These are phyloP conservation scores for Fusarium camptoceras DNA, from an alignment of 2,329 filamentous ascomycete species.

Conservation along the genomic window DNA sequence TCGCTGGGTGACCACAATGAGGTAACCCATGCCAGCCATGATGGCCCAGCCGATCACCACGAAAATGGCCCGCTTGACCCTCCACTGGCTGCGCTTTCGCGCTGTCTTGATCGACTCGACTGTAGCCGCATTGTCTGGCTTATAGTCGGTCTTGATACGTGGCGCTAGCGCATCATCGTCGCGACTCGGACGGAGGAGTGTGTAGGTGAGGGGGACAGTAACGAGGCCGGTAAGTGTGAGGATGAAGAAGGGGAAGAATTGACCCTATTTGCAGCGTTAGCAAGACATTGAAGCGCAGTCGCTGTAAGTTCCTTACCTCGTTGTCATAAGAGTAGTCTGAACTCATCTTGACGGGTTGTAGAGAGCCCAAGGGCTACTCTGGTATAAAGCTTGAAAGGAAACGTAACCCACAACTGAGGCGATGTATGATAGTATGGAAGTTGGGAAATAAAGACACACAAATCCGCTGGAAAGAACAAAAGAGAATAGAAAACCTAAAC, in stretches of 20 bases:
- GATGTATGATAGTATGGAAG: conserved; percentile 11
- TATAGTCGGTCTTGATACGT: conserved; percentile 84
- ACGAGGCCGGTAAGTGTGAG: conserved; percentile 88
- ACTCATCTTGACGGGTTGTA: conserved; percentile 72
- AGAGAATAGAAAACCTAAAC: conserved; percentile 14
- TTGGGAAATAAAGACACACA: conserved; percentile 23
- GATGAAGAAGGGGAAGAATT: conserved; percentile 99
- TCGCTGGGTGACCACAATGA: conserved; percentile 83
- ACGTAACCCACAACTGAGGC: conserved; percentile 31
- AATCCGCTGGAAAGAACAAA: conserved; percentile 17
- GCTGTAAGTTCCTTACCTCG: conserved; percentile 64
- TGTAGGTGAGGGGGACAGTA: conserved; percentile 91
- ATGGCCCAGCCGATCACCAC: conserved; percentile 82
- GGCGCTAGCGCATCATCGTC: conserved; percentile 83
- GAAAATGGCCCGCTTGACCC: conserved; percentile 83
- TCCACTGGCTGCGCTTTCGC: conserved; percentile 90
- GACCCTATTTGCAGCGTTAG: conserved; percentile 67
- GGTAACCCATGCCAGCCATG: conserved; percentile 91
- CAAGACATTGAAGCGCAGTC: not conserved
- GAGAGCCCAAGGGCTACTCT: conserved; percentile 52
- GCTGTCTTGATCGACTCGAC: conserved; percentile 85
- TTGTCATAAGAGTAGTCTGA: conserved; percentile 99
- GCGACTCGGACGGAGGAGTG: conserved; percentile 81
- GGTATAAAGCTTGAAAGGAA: conserved; percentile 28
- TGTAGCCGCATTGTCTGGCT: conserved; percentile 83